Conservation (phyloP, 257 asterid genomes). For the Jacaranda copaia region DNA sequence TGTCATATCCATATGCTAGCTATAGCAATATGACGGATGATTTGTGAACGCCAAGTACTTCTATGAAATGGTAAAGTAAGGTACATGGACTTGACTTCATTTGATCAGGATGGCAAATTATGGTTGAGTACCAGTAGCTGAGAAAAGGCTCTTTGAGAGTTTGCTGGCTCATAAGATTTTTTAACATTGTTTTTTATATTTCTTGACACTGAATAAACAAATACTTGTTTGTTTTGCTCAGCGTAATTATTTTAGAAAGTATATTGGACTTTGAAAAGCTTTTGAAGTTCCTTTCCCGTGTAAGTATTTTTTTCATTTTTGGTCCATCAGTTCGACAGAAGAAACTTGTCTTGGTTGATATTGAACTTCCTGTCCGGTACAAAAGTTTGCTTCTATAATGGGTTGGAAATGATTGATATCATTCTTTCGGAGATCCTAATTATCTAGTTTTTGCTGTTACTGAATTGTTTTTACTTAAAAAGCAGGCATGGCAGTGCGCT, state of each 20-base stretch:
- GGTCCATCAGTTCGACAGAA: not conserved
- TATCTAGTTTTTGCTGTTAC: slow-evolving; percentile 5
- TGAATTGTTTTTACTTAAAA: slow-evolving; percentile 8
- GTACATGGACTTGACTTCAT: not conserved
- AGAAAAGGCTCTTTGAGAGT: not conserved
- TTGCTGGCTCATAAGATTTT: not conserved
- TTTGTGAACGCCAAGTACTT: not conserved
- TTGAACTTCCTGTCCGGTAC: not conserved
- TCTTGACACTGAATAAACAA: not conserved
- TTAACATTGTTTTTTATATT: not conserved
- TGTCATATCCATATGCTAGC: not conserved
- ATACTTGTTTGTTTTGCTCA: too few species aligned
- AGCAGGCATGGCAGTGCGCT: slow-evolving; percentile 66
- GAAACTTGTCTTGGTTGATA: not conserved
- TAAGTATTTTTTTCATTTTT: not conserved
- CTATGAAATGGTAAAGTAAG: not conserved
- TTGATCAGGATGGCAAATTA: not conserved
- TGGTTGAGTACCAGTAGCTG: not conserved
- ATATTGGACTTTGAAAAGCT: not conserved
- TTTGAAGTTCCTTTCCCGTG: not conserved
- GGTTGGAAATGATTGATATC: slow-evolving; percentile 2
- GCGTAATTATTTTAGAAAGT: too few species aligned
- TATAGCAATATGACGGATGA: not conserved
- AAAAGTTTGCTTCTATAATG: not conserved
- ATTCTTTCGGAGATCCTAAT: not conserved